Percentiles rank a stretch among this genome's conserved stretches.
These are phyloP conservation scores for Tricholoma hemisulphureum DNA, from an alignment of 768 basidiomycete genomes.

Conservation along the genomic window DNA sequence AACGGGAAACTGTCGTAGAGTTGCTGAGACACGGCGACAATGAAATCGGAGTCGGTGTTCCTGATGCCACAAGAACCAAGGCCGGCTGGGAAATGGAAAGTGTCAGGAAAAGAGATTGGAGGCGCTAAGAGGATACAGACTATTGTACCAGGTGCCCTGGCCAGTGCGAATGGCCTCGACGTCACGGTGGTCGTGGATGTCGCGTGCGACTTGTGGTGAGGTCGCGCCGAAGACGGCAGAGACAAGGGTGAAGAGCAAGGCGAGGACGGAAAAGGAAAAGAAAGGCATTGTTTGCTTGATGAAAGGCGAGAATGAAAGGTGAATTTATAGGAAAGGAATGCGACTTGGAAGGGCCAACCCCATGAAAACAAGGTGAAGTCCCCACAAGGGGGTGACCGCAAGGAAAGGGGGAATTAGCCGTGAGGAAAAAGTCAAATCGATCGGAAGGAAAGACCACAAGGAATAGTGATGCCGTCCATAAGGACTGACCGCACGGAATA, in stretches of 20 bases:
- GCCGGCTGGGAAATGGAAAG: slow-evolving; percentile 41
- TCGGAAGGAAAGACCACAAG: no score
- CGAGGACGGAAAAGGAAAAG: slow-evolving; percentile 17
- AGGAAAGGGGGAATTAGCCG: no score
- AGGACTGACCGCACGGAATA: no score
- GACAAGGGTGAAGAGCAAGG: slow-evolving; percentile 23
- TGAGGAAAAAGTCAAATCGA: no score
- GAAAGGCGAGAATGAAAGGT: no score
- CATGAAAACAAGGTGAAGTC: no score
- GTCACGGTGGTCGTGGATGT: slow-evolving; percentile 41
- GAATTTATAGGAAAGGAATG: no score
- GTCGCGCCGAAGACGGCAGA: slow-evolving; percentile 40
- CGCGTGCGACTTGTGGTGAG: slow-evolving; percentile 39
- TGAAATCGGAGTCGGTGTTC: slow-evolving; percentile 49
- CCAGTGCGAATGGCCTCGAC: slow-evolving; percentile 42
- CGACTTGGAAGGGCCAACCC: no score
- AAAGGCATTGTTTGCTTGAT: no score
- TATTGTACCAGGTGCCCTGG: slow-evolving; percentile 55
- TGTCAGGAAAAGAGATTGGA: neutral
- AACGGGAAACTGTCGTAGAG: slow-evolving; percentile 64
- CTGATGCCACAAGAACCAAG: slow-evolving; percentile 64
- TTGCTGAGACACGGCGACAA: slow-evolving; percentile 55
- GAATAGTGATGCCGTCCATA: no score
- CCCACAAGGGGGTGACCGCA: no score
- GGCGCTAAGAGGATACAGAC: slow-evolving; percentile 35